Percentiles rank a stretch among this genome's conserved stretches.
Evolutionary conservation across 768 basidiomycete species (phyloP).

Genomic region (Hemileccinum rubropunctum): DNA sequence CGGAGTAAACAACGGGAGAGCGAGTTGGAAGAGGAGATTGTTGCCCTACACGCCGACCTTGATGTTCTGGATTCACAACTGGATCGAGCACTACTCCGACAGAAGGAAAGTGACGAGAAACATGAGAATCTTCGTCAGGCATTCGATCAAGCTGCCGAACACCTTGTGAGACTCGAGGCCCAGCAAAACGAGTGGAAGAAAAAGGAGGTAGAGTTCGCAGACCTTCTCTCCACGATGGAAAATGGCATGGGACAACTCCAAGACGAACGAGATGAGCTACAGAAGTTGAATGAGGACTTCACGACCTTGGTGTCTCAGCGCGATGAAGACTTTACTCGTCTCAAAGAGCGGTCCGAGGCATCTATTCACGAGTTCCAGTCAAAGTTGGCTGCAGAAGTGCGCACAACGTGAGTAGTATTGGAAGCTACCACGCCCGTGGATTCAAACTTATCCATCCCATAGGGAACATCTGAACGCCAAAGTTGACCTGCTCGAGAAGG

Average conservation of each 20-base stretch:
- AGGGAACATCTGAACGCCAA: constrained; percentile 67
- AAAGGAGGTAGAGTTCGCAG: constrained; percentile 62
- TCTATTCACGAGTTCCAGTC: constrained; percentile 65
- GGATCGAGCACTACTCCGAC: constrained; percentile 70
- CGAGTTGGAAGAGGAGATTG: constrained; percentile 83
- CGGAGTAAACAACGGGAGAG: constrained; percentile 83
- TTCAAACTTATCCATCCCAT: constrained; percentile 2
- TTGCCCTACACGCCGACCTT: constrained; percentile 75
- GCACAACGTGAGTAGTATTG: constrained; percentile 56
- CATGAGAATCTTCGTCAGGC: constrained; percentile 65
- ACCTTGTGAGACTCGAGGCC: constrained; percentile 76
- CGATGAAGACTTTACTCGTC: constrained; percentile 74
- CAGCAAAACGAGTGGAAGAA: constrained; percentile 67
- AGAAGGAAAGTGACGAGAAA: constrained; percentile 80
- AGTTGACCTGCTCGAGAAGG: constrained; percentile 59
- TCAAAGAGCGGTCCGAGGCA: constrained; percentile 72
- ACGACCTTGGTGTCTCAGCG: constrained; percentile 64
- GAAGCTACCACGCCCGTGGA: neutral
- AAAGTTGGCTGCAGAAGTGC: constrained; percentile 63
- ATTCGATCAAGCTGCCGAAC: constrained; percentile 84
- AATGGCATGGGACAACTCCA: constrained; percentile 58
- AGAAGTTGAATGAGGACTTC: constrained; percentile 66
- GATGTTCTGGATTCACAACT: constrained; percentile 85
- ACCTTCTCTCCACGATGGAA: constrained; percentile 55
- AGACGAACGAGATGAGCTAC: constrained; percentile 57